Evolutionary conservation across 768 basidiomycete species (phyloP), one percentile per base, ranked within the genome.

Genomic region (Kwoniella newhampshirensis): DNA sequence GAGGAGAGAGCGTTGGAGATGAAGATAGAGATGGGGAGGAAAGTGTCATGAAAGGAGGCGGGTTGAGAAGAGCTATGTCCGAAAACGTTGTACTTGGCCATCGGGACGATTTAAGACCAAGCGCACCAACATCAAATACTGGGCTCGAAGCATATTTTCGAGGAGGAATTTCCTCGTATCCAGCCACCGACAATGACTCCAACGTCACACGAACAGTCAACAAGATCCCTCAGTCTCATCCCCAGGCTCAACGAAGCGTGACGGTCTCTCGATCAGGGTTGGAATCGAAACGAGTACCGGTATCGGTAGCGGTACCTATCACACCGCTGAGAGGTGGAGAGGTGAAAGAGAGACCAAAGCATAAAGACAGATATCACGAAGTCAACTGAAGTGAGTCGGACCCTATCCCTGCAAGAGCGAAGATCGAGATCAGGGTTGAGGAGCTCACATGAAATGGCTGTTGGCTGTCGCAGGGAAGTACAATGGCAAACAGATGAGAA

Each of bases 341-440:
- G 26, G 51, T 26, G 18, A 44, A 51, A 20, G 65, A 67, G 20
- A 32, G 66, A 36, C 67, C 59, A 20, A 72, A 68, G 50, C 71
- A 75, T 51, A 75, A 72, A 43, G 73, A 12, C 64, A 63, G 54
- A 65, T 73, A 32, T 72, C 70, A 15, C 43, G 71, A 36, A 67
- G 57, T 47, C 68, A 75, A 40, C 43, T 74, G 41, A 69, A 60
- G 71, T 71, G 51, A 62, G 67, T 56, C n/a, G 36, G 12, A 26
- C 39, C 18, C 47, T n/a, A 47, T 26, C 36, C n/a, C n/a, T n/a
- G 44, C 44, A 23, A 4, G 21, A 9, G 13, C 7, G 40, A 7
- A 42, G 40, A n/a, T n/a, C 6, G 40, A 42, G 40, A 42, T 23
- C 18, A 26, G 15, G 36, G 12, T 26, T 48, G 27, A 21, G 30